Evolutionary conservation across 352 stramenopile genomes (phyloP), one percentile per base, ranked within the genome.

Genomic region (Peronosclerospora sorghi): DNA sequence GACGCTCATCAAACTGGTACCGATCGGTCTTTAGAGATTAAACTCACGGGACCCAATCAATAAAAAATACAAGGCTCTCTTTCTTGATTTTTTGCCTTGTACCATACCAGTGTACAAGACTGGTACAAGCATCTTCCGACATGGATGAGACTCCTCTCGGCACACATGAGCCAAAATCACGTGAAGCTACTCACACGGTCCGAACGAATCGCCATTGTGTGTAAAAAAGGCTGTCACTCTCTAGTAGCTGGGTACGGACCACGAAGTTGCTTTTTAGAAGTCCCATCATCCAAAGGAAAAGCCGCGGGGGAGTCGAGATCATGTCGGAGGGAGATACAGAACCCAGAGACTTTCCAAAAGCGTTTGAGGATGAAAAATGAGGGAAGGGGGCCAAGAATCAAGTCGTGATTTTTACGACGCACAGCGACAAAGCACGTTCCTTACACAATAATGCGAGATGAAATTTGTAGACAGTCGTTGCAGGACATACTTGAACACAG

Each of bases 251-350:
- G 18, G 20, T 12, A 56, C 73, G 44, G 51, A 86, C 73, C 66
- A 93, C 77, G 18, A 93, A 60, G 51, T 93, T 93, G 70, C 74
- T 88, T 60, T 88, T 93, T 28, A 93, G 64, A 15, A 93, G 58
- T 26, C 80, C 80, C 32, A 88, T 52, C 73, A 87, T 93, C 80
- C 80, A 93, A 29, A 93, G 48, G 50, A 93, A 90, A 56, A 83
- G 62, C 18, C 80, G 77, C 17, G 80, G 80, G 49, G 89, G 84
- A 14, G 58, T 54, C 2, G 56, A 43, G 41, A 88, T 83, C 45
- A 93, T 90, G 34, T 83, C 56, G 1, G 73, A 73, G 7, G 75
- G 80, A 34, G 77, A 90, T 67, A 76, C 15, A 83, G 46, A 3
- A 65, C 76, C 80, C 80, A 93, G 21, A 83, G 41, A 21, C 61